Base-by-base conservation (phyloP, 495 filamentous ascomycete genomes). In the Trichoderma reesei region DNA sequence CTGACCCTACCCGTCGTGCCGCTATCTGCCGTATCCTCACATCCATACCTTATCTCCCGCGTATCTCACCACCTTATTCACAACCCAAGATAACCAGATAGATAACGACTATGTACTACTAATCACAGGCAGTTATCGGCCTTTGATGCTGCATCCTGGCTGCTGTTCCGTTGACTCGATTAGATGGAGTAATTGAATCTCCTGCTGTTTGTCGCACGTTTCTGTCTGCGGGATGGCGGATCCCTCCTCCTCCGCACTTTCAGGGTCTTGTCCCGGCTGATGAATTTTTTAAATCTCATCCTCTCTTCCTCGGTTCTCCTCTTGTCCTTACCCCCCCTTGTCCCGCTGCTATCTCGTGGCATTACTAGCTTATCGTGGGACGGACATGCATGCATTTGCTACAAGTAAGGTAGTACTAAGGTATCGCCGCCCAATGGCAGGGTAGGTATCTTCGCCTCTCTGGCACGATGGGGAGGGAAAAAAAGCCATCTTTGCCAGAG, bases 101-200 rank as follows among this genome's bases (percentile, higher is more conserved):
- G 44, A 48, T 48, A 48, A 18, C 44, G 44, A 5, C 8, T 16
- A 6, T n/a, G 44, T 16, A 8, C n/a, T n/a, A n/a, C n/a, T n/a
- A n/a, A n/a, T n/a, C n/a, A n/a, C n/a, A n/a, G 44, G n/a, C n/a
- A 48, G 44, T 20, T 48, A 48, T 48, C 44, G 44, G 44, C 51
- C 5, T n/a, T 9, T 7, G 8, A 9, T 33, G 20, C 51, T 1
- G 20, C 51, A 20, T 51, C 26, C 18, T 14, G 5, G 3, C 20
- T 34, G 9, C 20, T 5, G 9, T 20, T 26, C 31, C 26, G 51
- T n/a, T 56, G 51, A 56, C 51, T 56, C 31, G 51, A 56, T 56
- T 13, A 31, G 51, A 56, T 56, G 51, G 51, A 14, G 51, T 56
- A 56, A 56, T 56, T 14, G 48, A 54, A 31, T 54, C 20, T 31